These are phyloP conservation scores for Psilocybe cubensis DNA, from an alignment of 768 basidiomycete genomes.

Conservation along the genomic window DNA sequence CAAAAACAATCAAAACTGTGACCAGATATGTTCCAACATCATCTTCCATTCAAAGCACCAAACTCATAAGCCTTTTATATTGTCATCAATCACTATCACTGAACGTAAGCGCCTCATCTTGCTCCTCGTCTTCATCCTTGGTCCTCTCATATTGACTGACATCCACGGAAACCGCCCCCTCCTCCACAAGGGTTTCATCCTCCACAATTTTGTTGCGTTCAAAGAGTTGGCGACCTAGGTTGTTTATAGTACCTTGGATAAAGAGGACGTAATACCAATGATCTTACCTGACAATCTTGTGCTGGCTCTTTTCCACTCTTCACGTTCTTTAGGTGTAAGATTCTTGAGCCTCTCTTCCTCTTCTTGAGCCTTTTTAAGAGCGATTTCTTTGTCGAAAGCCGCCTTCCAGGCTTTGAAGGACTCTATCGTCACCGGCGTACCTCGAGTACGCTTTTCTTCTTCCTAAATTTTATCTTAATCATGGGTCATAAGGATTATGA, in stretches of 20 bases:
- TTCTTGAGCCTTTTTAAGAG: constrained; percentile 55
- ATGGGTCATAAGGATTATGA: background rate
- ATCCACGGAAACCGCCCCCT: constrained; percentile 87
- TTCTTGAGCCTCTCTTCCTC: constrained; percentile 78
- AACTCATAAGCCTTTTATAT: no score
- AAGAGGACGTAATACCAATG: background rate
- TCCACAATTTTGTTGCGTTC: constrained; percentile 80
- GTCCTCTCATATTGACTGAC: constrained; percentile 85
- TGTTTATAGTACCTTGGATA: constrained; percentile 1
- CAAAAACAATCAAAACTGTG: constrained; percentile 15
- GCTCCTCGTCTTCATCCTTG: constrained; percentile 56
- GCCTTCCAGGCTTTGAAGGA: constrained; percentile 83
- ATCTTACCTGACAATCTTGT: constrained; percentile 70
- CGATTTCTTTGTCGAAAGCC: constrained; percentile 76
- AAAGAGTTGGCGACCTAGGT: constrained; percentile 89
- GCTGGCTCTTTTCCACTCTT: constrained; percentile 72
- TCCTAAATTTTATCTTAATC: constrained; percentile 51
- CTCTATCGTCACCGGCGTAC: constrained; percentile 87
- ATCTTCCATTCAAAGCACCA: constrained; percentile 7
- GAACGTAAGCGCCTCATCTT: constrained; percentile 73
- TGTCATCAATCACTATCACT: constrained; percentile 81
- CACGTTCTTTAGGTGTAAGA: constrained; percentile 78
- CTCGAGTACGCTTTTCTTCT: constrained; percentile 84
- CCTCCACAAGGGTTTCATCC: constrained; percentile 83
- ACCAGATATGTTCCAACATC: background rate